Conservation (phyloP, 495 filamentous ascomycete genomes). For the Hypomontagnella submonticulosa region DNA sequence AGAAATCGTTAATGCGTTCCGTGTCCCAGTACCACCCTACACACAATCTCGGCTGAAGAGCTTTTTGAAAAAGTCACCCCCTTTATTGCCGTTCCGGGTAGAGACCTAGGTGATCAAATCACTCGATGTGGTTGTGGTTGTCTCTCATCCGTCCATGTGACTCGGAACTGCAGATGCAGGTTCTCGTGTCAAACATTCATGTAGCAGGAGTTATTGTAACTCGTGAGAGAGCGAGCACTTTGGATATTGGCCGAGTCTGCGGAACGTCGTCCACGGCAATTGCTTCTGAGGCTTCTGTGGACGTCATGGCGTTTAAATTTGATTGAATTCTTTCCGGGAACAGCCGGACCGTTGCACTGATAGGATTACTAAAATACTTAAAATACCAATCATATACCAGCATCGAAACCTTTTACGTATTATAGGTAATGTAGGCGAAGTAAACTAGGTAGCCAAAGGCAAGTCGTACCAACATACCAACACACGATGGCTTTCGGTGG, state of each 20-base stretch:
- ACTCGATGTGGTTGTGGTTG: slow-evolving; percentile 22
- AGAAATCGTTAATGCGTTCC: slow-evolving; percentile 16
- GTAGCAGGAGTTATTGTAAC: slow-evolving; percentile 9
- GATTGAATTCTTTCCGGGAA: slow-evolving; percentile 23
- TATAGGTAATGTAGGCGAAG: slow-evolving; percentile 13
- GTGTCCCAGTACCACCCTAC: slow-evolving; percentile 31
- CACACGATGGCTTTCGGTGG: slow-evolving; percentile 16
- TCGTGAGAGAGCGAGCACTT: slow-evolving; percentile 15
- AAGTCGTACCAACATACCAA: neutral
- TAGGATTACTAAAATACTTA: neutral
- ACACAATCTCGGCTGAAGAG: slow-evolving; percentile 39
- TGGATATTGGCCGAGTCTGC: slow-evolving; percentile 23
- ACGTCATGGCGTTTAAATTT: slow-evolving; percentile 29
- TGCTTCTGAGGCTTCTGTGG: slow-evolving; percentile 6
- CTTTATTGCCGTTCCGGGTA: slow-evolving; percentile 30
- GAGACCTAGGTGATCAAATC: slow-evolving; percentile 16
- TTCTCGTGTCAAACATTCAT: slow-evolving; percentile 8
- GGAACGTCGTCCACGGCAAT: slow-evolving; percentile 33
- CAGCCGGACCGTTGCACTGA: slow-evolving; percentile 26
- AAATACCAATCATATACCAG: no score
- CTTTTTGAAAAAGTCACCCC: slow-evolving; percentile 9
- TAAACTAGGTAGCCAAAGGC: neutral
- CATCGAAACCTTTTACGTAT: neutral
- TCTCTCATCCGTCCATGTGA: slow-evolving; percentile 24
- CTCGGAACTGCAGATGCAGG: slow-evolving; percentile 17